Evolutionary conservation across 495 filamentous ascomycete species (phyloP), one percentile per base, ranked within the genome.

Genomic region (Podospora comata): DNA sequence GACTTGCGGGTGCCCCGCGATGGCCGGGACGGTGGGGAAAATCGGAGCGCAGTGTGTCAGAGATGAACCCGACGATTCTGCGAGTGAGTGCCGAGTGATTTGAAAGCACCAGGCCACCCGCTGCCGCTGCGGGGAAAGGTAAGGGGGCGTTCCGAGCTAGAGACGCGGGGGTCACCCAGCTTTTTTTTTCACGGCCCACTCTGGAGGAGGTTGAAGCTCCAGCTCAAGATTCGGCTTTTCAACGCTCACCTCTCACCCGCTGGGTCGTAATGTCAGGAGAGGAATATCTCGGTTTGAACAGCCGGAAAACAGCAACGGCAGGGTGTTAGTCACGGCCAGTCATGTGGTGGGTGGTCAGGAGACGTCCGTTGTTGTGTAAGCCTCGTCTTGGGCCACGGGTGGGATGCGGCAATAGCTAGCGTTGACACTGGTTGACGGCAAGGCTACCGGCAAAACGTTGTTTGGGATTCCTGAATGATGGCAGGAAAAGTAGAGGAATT

Each of bases 81-180:
- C 6, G 55, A 58, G 55, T 58, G 55, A 26, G 23, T 58, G 55
- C 23, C 55, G 55, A 58, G 7, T 58, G 23, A 26, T 19, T 58
- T 58, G 55, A 58, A 58, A 20, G 55, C n/a, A 58, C 55, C 55
- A 58, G 55, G n/a, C 55, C 55, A 20, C 55, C 55, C n/a, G 55
- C 23, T 58, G 55, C 55, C n/a, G 55, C 23, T 58, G 55, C 55
- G 55, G 55, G 55, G 55, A 58, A n/a, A n/a, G 7, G 55, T 26
- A 26, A 15, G 55, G 55, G 55, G 55, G 55, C n/a, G 55, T 19
- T 19, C n/a, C 9, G 55, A 26, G 55, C 55, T 58, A 58, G 55
- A 58, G 18, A 48, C 39, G 39, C 39, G 39, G 39, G 39, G 39
- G 39, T 48, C 39, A 48, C 39, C 39, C 15, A 48, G 13, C 39